phyloP scores from a whole-genome alignment of 192 early-diverging fungal genomes.

The Haplosporangium gracile region DNA sequence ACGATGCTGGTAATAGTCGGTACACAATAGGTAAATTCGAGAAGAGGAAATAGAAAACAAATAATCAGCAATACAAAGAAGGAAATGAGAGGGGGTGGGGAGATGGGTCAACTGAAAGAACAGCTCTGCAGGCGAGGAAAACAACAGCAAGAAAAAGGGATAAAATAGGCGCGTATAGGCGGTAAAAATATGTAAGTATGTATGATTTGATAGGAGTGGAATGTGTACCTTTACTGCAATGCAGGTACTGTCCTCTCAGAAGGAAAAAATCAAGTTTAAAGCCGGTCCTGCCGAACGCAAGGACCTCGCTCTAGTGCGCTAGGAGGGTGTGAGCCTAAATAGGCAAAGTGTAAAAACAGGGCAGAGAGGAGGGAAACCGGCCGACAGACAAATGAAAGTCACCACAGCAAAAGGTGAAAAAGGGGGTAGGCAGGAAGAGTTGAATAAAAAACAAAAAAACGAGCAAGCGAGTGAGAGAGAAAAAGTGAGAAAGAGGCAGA shows the following conservation, averaged over 20 bases:
- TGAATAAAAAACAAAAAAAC: background rate
- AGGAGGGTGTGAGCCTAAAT: background rate
- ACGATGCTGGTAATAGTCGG: background rate
- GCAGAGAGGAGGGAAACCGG: background rate
- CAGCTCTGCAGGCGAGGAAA: background rate
- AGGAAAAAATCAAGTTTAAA: background rate
- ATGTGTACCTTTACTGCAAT: background rate
- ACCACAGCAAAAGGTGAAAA: background rate
- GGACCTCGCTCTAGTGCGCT: background rate
- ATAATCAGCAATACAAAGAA: background rate
- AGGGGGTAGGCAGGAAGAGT: background rate
- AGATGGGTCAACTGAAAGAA: background rate
- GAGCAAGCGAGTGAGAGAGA: background rate
- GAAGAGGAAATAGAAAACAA: background rate
- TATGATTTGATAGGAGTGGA: background rate
- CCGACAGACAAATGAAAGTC: background rate
- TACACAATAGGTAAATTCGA: background rate
- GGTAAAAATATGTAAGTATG: background rate
- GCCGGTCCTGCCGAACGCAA: background rate
- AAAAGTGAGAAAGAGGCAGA: too few relatives aligned
- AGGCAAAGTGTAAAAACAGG: background rate
- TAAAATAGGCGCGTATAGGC: background rate
- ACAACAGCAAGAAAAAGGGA: background rate
- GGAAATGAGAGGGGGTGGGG: background rate
- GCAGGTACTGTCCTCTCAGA: background rate